Percentiles rank a stretch among this genome's conserved stretches.
Evolutionary conservation across 345 rosid species (phyloP).

Genomic region (Syzygium aqueum): DNA sequence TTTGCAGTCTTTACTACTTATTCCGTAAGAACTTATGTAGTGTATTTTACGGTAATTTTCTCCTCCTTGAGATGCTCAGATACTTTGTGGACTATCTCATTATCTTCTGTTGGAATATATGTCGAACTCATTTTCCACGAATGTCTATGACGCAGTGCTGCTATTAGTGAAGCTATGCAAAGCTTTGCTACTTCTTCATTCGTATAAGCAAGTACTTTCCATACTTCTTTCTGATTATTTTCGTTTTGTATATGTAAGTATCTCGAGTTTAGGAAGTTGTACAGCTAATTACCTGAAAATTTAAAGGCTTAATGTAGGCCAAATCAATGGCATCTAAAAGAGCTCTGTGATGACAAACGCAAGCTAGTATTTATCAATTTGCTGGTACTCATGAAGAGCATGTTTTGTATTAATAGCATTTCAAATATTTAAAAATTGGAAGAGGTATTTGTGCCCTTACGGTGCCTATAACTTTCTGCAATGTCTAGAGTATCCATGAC

Average conservation of each 20-base stretch:
- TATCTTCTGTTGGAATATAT: background rate
- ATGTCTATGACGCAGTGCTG: background rate
- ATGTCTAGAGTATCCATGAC: background rate
- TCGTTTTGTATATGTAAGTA: background rate
- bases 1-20: slow-evolving; percentile 77
- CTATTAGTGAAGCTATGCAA: background rate
- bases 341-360: background rate
- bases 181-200: background rate
- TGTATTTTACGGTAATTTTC: slow-evolving; percentile 69
- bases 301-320: background rate
- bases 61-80: background rate
- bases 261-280: background rate
- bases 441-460: background rate
- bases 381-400: background rate
- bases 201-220: background rate
- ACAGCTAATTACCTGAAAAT: background rate
- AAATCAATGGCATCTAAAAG: background rate
- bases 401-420: background rate
- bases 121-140: background rate
- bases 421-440: background rate
- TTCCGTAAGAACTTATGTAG: slow-evolving; percentile 62
- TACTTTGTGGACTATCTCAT: background rate
- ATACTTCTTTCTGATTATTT: background rate
- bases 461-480: background rate
- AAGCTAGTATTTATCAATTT: background rate